Conservation (phyloP, 768 basidiomycete species). For the Tubosaeta sp. region DNA sequence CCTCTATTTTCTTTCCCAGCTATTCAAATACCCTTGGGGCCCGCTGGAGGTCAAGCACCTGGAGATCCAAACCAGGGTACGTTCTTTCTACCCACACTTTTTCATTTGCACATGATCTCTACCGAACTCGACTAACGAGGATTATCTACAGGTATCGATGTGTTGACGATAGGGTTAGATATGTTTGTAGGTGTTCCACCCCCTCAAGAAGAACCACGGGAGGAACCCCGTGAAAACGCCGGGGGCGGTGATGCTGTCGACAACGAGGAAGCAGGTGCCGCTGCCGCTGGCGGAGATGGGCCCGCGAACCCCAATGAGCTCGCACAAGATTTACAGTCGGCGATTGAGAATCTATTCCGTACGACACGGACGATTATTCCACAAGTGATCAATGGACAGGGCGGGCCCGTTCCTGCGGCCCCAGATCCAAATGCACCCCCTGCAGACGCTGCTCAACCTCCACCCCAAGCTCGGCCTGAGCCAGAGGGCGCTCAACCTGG, state of each 20-base stretch:
- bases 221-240: slow-evolving; percentile 8
- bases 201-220: slow-evolving; percentile 6
- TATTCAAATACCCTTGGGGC: slow-evolving; percentile 22
- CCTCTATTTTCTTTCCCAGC: slow-evolving; percentile 27
- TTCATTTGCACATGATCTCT: slow-evolving; percentile 10
- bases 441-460: slow-evolving; percentile 6
- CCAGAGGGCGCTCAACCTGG: slow-evolving; percentile 4
- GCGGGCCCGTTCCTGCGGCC: background rate
- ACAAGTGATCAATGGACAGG: slow-evolving; percentile 13
- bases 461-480: slow-evolving; percentile 5
- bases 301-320: slow-evolving; percentile 15
- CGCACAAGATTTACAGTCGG: slow-evolving; percentile 21
- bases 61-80: slow-evolving; percentile 18
- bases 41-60: slow-evolving; percentile 3
- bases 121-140: slow-evolving; percentile 19
- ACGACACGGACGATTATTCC: slow-evolving; percentile 24
- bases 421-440: background rate
- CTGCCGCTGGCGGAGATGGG: slow-evolving; percentile 16
- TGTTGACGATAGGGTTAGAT: slow-evolving; percentile 40
- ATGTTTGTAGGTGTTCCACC: slow-evolving; percentile 30
- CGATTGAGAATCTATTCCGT: slow-evolving; percentile 26
- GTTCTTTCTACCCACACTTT: slow-evolving; percentile 3
- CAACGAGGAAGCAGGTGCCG: slow-evolving; percentile 1
- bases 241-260: slow-evolving; percentile 1
- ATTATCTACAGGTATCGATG: slow-evolving; percentile 17